Base-by-base conservation (phyloP, 768 basidiomycete species). In the Rhodotorula toruloides region DNA sequence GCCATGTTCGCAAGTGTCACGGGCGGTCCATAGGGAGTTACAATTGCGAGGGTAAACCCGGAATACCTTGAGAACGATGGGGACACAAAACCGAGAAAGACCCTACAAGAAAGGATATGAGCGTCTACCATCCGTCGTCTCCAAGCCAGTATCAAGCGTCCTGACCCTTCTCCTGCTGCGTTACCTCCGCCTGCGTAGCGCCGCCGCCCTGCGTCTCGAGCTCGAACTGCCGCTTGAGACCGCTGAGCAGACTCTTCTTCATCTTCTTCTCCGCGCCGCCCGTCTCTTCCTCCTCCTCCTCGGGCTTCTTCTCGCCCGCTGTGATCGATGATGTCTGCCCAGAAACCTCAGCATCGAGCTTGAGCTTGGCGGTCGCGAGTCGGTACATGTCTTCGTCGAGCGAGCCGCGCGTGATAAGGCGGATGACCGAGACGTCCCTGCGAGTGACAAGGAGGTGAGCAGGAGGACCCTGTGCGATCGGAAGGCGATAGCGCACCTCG, bases 371-470 rank as follows among this genome's bases (percentile, higher is more conserved):
- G 34, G 37, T 50, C 10, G 67, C 67, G 42, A 68, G 67, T 17
- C 46, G 46, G 46, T 43, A 40, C 86, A 99, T 98, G 77, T 96
- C 92, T 77, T 99, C 96, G 79, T 81, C 71, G 49, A 75, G 59
- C n/a, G 60, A 65, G 49, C 87, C 89, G 66, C 84, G 86, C 3
- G 91, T 88, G 71, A 98, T 91, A 17, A 98, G 82, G 76, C 94
- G 96, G 75, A 97, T 85, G 12, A 98, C 91, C 39, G 94, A 91
- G 16, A 98, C 94, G 70, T 94, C 87, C 56, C 87, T 85, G 37
- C 5, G 22, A 34, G 43, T 3, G 29, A 10, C 43, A 39, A 5
- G 36, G 16, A 31, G 2, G 27, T 4, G 25, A 36, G 17, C 34
- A 42, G 37, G 29, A 27, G 22, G 21, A 10, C 2, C 22, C n/a